phyloP scores from a whole-genome alignment of 805 yeast genomes.

The Candida fluviatilis region DNA sequence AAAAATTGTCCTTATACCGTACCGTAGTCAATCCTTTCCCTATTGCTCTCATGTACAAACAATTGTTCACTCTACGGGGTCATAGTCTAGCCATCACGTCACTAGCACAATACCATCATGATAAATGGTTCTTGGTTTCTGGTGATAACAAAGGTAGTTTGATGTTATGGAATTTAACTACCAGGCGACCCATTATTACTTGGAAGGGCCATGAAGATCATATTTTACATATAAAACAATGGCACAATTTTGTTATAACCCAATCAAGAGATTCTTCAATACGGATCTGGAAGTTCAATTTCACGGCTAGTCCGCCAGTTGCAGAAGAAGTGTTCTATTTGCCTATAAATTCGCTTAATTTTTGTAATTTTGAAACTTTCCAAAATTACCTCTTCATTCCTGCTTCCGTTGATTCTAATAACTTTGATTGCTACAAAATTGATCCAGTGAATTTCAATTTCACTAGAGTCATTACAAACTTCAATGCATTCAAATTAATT shows the following conservation, averaged over 20 bases:
- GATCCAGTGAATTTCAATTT: slow-evolving; percentile 12
- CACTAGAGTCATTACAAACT: slow-evolving; percentile 30
- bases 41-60: slow-evolving; percentile 3
- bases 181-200: slow-evolving; percentile 50
- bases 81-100: slow-evolving; percentile 17
- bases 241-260: slow-evolving; percentile 38
- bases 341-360: slow-evolving; percentile 73
- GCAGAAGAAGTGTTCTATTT: slow-evolving; percentile 30
- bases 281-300: slow-evolving; percentile 40
- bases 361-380: slow-evolving; percentile 54
- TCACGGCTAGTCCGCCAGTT: background rate
- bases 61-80: slow-evolving; percentile 18
- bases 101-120: slow-evolving; percentile 1
- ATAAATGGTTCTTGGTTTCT: slow-evolving; percentile 33
- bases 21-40: too few species aligned
- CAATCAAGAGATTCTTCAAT: slow-evolving; percentile 65
- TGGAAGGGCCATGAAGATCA: slow-evolving; percentile 59
- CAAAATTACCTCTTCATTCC: slow-evolving; percentile 48
- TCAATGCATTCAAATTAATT: slow-evolving; percentile 20
- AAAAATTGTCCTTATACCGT: too few species aligned
- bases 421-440: slow-evolving; percentile 54
- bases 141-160: slow-evolving; percentile 63
- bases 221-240: slow-evolving; percentile 42
- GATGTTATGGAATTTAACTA: slow-evolving; percentile 59
- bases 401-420: slow-evolving; percentile 57